These are phyloP conservation scores for Alternaria dauci DNA, from an alignment of 2,329 filamentous ascomycete species.

Conservation along the genomic window DNA sequence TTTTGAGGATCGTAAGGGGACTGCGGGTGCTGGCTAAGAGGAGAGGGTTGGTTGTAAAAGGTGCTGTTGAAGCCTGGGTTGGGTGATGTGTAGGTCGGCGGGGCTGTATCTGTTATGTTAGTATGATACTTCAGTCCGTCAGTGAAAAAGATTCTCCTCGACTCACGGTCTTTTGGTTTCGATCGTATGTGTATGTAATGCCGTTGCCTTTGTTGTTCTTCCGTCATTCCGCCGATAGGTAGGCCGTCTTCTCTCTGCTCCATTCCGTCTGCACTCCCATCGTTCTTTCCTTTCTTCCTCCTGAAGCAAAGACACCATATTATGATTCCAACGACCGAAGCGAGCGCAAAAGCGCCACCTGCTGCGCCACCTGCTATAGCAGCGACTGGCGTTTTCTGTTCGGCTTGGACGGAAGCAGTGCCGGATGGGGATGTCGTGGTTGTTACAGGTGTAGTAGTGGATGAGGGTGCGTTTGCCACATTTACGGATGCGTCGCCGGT, in stretches of 20 bases:
- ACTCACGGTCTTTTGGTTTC: slow-evolving; percentile 1
- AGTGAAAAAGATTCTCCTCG: background rate
- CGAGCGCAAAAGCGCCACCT: slow-evolving; percentile 29
- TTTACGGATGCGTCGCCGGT: slow-evolving; percentile 1
- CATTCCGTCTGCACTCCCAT: background rate
- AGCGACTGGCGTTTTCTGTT: slow-evolving; percentile 19
- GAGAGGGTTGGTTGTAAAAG: slow-evolving; percentile 6
- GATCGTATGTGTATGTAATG: background rate
- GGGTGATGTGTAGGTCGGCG: slow-evolving; percentile 15
- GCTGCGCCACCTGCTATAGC: slow-evolving; percentile 37
- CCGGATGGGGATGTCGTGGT: slow-evolving; percentile 3
- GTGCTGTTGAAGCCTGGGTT: slow-evolving; percentile 3
- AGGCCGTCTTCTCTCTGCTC: background rate
- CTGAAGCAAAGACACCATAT: slow-evolving; percentile 28
- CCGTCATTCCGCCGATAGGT: background rate
- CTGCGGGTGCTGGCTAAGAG: background rate
- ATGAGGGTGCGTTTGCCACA: background rate
- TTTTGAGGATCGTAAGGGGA: background rate
- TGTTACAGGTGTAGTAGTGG: background rate
- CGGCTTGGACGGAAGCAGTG: background rate
- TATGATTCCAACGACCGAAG: slow-evolving; percentile 22
- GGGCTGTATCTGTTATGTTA: slow-evolving; percentile 9
- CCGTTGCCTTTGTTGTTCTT: background rate
- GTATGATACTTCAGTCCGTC: background rate
- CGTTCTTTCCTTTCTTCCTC: slow-evolving; percentile 12